Evolutionary conservation across 176 grass and related monocot genomes (phyloP).

Genomic region (Areca catechu): DNA sequence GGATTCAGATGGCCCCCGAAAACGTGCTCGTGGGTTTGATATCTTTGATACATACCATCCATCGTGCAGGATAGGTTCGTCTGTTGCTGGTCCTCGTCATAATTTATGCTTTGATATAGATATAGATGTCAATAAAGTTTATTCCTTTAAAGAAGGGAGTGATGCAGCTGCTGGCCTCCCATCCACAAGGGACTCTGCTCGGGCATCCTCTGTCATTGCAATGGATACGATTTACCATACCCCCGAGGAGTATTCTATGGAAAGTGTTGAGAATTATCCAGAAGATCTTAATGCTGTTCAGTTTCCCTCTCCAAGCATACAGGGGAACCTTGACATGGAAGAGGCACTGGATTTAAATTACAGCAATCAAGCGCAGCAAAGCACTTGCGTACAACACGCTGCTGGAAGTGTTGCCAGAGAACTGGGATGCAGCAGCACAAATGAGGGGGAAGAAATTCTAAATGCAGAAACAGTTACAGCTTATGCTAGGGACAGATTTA

Average conservation of each 20-base stretch:
- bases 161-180: conserved; percentile 35
- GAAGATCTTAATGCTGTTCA: conserved; percentile 54
- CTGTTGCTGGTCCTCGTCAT: conserved; percentile 83
- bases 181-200: conserved; percentile 54
- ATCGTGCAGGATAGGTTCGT: conserved; percentile 40
- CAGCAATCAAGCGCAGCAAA: conserved; percentile 94
- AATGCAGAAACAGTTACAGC: conserved; percentile 66
- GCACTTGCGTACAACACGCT: conserved; percentile 63
- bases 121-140: conserved; percentile 38
- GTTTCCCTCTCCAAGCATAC: conserved; percentile 64
- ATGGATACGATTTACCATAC: conserved; percentile 59
- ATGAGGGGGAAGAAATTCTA: conserved; percentile 90
- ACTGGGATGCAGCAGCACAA: conserved; percentile 91
- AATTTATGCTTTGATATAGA: conserved; percentile 66
- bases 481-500: conserved; percentile 70
- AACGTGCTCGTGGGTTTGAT: conserved; percentile 63
- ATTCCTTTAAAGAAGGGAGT: conserved; percentile 34
- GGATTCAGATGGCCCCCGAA: conserved; percentile 63
- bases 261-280: conserved; percentile 94
- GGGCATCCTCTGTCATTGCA: conserved; percentile 89
- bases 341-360: conserved; percentile 80
- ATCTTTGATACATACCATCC: conserved; percentile 51
- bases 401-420: conserved; percentile 74
- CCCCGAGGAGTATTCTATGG: conserved; percentile 73
- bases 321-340: conserved; percentile 68